Percentiles rank a stretch among this genome's conserved stretches.
Conservation (phyloP, 2,329 filamentous ascomycete genomes). For the Phaeosphaeriaceae sp. region DNA sequence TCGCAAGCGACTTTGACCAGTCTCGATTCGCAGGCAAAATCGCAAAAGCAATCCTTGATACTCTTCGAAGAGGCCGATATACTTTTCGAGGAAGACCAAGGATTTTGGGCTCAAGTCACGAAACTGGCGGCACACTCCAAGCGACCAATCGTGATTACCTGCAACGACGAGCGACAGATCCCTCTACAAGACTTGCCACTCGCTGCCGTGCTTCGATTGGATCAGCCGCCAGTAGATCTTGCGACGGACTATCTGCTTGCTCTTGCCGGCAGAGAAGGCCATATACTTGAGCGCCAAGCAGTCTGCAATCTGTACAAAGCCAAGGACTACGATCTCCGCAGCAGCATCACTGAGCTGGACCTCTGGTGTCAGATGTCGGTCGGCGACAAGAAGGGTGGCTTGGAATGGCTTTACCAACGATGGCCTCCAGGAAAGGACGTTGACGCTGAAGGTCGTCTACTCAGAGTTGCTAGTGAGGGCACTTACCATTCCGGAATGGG, state of each 20-base stretch:
- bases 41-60: slow-evolving; percentile 92
- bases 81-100: slow-evolving; percentile 92
- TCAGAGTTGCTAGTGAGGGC: slow-evolving; percentile 81
- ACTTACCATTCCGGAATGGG: slow-evolving; percentile 85
- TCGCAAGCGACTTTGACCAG: slow-evolving; percentile 32
- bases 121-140: slow-evolving; percentile 83
- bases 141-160: slow-evolving; percentile 92
- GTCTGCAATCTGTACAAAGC: slow-evolving; percentile 75
- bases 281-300: slow-evolving; percentile 73
- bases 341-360: slow-evolving; percentile 82
- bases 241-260: slow-evolving; percentile 83
- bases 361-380: slow-evolving; percentile 98
- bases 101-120: slow-evolving; percentile 88
- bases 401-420: slow-evolving; percentile 86
- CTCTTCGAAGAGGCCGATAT: slow-evolving; percentile 93
- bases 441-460: slow-evolving; percentile 70
- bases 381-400: slow-evolving; percentile 84
- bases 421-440: slow-evolving; percentile 77
- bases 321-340: slow-evolving; percentile 77
- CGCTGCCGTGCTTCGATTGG: slow-evolving; percentile 84
- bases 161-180: slow-evolving; percentile 87
- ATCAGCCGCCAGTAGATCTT: slow-evolving; percentile 69
- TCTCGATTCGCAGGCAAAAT: slow-evolving; percentile 41
- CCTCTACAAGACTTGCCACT: slow-evolving; percentile 78
- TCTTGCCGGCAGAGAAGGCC: slow-evolving; percentile 87